A percentile compares a stretch with the other conserved stretches of the same genome.
phyloP scores from a whole-genome alignment of 208 protist genomes.

The Leishmania martiniquensis region DNA sequence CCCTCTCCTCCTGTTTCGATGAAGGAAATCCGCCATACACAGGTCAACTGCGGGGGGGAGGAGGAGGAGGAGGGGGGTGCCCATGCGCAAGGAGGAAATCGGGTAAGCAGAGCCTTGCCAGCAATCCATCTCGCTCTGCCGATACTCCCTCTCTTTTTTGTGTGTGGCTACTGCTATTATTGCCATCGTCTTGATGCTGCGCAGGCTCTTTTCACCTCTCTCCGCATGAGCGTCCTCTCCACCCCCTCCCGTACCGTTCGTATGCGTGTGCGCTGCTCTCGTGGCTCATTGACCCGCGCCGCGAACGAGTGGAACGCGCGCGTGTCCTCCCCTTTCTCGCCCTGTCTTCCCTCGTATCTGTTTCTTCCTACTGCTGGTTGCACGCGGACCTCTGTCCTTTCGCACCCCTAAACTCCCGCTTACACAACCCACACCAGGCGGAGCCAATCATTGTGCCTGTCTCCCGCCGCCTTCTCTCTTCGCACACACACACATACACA shows the following conservation, averaged over 20 bases:
- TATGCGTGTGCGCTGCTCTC: background rate
- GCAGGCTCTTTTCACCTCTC: background rate
- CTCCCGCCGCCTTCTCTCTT: background rate
- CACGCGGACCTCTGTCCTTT: background rate
- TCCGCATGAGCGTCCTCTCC: background rate
- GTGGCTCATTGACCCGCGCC: background rate
- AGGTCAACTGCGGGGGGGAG: background rate
- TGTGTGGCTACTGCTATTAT: no score
- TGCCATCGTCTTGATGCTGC: background rate
- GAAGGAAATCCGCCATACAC: background rate
- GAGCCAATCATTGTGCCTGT: background rate
- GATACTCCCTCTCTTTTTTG: background rate
- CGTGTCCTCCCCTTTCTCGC: background rate
- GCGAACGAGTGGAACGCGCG: background rate
- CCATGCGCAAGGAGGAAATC: background rate
- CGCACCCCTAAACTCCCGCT: background rate
- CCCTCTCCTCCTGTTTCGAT: background rate
- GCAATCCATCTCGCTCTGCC: background rate
- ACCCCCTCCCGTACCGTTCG: background rate
- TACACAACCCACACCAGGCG: background rate
- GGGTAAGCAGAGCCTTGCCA: no score
- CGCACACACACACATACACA: background rate
- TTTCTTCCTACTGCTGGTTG: background rate
- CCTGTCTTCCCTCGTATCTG: background rate
- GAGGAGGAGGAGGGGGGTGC: no score